Conservation (phyloP, 2,329 filamentous ascomycete genomes). For the Botrytis fragariae region DNA sequence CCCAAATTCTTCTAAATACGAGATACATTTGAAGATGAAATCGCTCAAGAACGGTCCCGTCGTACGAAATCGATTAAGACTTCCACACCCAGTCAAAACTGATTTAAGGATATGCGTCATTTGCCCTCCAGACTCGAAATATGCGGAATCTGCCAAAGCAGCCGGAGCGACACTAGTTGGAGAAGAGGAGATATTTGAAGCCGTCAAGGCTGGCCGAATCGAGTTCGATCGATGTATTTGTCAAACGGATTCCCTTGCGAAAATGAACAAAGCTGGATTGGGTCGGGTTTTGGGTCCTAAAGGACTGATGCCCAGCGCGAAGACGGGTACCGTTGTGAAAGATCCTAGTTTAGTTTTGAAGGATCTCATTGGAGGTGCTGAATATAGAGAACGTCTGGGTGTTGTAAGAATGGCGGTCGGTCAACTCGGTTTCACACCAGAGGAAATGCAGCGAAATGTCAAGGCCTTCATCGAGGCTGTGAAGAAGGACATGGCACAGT, state of each 20-base stretch:
- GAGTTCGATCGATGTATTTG: slow-evolving; percentile 89
- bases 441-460: slow-evolving; percentile 82
- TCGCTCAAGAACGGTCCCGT: slow-evolving; percentile 83
- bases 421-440: slow-evolving; percentile 83
- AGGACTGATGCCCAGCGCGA: slow-evolving; percentile 87
- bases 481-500: slow-evolving; percentile 69
- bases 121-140: slow-evolving; percentile 74
- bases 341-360: slow-evolving; percentile 73
- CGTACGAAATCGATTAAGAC: slow-evolving; percentile 80
- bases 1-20: slow-evolving; percentile 77
- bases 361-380: slow-evolving; percentile 78
- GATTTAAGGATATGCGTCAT: slow-evolving; percentile 89
- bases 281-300: slow-evolving; percentile 81
- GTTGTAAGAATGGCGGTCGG: slow-evolving; percentile 88
- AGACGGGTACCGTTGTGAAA: slow-evolving; percentile 83
- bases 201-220: slow-evolving; percentile 68
- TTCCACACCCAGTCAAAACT: slow-evolving; percentile 87
- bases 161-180: slow-evolving; percentile 83
- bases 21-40: slow-evolving; percentile 77
- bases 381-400: slow-evolving; percentile 83
- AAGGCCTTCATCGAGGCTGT: slow-evolving; percentile 71
- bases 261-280: slow-evolving; percentile 76
- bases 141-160: slow-evolving; percentile 68
- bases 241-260: slow-evolving; percentile 73
- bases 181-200: slow-evolving; percentile 80